Evolutionary conservation across 768 basidiomycete species (phyloP).

Genomic region (Russula emetica): DNA sequence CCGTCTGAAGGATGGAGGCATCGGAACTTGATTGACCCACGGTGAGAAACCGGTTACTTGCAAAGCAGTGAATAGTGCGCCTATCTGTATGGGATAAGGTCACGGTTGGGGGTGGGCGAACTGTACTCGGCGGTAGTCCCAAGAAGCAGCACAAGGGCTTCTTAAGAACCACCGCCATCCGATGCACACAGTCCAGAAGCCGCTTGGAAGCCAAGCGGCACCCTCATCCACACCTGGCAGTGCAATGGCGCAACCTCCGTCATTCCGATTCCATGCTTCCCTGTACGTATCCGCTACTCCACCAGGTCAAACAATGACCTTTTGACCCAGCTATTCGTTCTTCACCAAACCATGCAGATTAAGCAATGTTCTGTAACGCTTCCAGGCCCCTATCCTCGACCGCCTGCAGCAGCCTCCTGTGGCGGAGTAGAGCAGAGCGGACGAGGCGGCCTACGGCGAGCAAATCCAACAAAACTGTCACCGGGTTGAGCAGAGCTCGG

Average conservation of each 20-base stretch:
- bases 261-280: slow-evolving; percentile 18
- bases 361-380: slow-evolving; percentile 25
- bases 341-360: slow-evolving; percentile 23
- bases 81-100: slow-evolving; percentile 23
- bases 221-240: slow-evolving; percentile 13
- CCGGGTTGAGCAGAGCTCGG: slow-evolving; percentile 27
- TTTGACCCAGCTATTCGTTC: slow-evolving; percentile 12
- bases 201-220: slow-evolving; percentile 7
- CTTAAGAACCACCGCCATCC: slow-evolving; percentile 5
- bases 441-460: slow-evolving; percentile 23
- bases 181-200: slow-evolving; percentile 18
- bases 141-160: neutral
- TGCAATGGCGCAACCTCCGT: slow-evolving; percentile 14
- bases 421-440: slow-evolving; percentile 14
- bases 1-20: slow-evolving; percentile 4
- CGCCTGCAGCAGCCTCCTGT: slow-evolving; percentile 11
- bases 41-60: slow-evolving; percentile 17
- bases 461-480: slow-evolving; percentile 25
- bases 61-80: slow-evolving; percentile 15
- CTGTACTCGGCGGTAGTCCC: slow-evolving; percentile 3
- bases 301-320: slow-evolving; percentile 8
- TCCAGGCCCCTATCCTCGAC: slow-evolving; percentile 19
- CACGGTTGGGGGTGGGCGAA: slow-evolving; percentile 24
- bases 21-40: slow-evolving; percentile 9
- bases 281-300: slow-evolving; percentile 18